phyloP scores from a whole-genome alignment of 2,329 filamentous ascomycete species.

The Teratosphaeria nubilosa region DNA sequence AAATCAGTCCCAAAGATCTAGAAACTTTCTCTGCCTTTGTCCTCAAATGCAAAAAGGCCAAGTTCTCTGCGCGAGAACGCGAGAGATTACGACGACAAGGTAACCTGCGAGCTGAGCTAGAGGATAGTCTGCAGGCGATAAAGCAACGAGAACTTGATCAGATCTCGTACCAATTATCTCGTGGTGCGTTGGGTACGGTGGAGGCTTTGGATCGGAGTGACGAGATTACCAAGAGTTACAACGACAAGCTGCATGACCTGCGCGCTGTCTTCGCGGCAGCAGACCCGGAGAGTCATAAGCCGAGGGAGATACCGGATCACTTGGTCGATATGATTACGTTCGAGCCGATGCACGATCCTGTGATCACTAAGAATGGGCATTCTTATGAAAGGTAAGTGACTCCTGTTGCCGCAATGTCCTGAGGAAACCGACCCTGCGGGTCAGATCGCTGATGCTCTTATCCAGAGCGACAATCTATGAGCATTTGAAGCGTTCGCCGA shows the following conservation, averaged over 20 bases:
- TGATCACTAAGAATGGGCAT: slow-evolving; percentile 68
- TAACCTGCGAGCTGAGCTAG: slow-evolving; percentile 51
- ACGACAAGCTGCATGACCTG: slow-evolving; percentile 35
- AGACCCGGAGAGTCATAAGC: slow-evolving; percentile 34
- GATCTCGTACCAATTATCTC: slow-evolving; percentile 19
- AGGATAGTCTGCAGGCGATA: slow-evolving; percentile 42
- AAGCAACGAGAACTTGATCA: slow-evolving; percentile 33
- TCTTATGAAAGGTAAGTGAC: slow-evolving; percentile 62
- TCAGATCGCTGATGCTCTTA: neutral
- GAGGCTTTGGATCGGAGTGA: slow-evolving; percentile 38
- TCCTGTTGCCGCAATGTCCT: neutral
- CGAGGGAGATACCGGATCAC: slow-evolving; percentile 61
- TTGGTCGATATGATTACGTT: slow-evolving; percentile 53
- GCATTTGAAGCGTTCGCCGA: slow-evolving; percentile 64
- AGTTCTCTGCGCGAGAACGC: slow-evolving; percentile 69
- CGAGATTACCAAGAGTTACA: slow-evolving; percentile 33
- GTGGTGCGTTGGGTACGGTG: slow-evolving; percentile 31
- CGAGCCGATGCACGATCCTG: slow-evolving; percentile 32
- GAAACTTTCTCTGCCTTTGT: slow-evolving; percentile 57
- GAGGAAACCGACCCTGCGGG: neutral
- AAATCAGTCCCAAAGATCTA: slow-evolving; percentile 22
- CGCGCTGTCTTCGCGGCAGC: slow-evolving; percentile 37
- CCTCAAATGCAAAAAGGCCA: slow-evolving; percentile 69
- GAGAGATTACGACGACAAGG: slow-evolving; percentile 46
- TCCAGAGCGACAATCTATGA: slow-evolving; percentile 61